Evolutionary conservation across 257 asterid genomes (phyloP).

Genomic region (Nicotiana paniculata): DNA sequence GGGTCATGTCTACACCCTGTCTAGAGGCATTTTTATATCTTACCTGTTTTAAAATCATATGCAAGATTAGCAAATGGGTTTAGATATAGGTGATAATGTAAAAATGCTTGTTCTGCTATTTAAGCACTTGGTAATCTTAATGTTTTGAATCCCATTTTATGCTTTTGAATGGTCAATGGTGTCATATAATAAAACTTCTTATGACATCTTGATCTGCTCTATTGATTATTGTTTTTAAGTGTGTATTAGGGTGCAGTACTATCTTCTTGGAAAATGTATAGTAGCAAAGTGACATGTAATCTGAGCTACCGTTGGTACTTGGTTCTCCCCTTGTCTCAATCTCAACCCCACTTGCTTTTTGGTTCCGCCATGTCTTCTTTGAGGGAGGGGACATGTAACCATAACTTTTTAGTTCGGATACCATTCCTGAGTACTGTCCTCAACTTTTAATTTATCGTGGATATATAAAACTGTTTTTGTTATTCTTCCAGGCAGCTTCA

Average conservation of each 20-base stretch:
- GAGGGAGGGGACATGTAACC: background rate
- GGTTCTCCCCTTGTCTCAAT: background rate
- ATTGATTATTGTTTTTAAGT: background rate
- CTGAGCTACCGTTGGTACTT: background rate
- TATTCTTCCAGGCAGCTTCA: constrained; percentile 37
- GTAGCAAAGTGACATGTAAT: background rate
- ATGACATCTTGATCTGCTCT: background rate
- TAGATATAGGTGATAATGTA: background rate
- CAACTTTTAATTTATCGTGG: background rate
- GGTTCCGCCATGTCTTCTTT: background rate
- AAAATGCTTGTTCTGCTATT: background rate
- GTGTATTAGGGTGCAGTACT: background rate
- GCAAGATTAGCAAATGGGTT: background rate
- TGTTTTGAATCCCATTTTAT: background rate
- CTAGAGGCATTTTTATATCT: background rate
- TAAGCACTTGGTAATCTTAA: background rate
- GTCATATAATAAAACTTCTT: background rate
- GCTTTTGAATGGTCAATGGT: background rate
- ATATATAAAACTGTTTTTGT: background rate
- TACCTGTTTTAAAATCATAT: background rate
- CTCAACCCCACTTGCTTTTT: background rate
- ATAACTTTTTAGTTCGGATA: background rate
- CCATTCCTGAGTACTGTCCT: background rate
- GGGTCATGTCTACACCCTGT: background rate
- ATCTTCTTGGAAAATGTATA: background rate